These are phyloP conservation scores for Ophiostoma australiae DNA, from an alignment of 2,329 filamentous ascomycete genomes.

Conservation along the genomic window DNA sequence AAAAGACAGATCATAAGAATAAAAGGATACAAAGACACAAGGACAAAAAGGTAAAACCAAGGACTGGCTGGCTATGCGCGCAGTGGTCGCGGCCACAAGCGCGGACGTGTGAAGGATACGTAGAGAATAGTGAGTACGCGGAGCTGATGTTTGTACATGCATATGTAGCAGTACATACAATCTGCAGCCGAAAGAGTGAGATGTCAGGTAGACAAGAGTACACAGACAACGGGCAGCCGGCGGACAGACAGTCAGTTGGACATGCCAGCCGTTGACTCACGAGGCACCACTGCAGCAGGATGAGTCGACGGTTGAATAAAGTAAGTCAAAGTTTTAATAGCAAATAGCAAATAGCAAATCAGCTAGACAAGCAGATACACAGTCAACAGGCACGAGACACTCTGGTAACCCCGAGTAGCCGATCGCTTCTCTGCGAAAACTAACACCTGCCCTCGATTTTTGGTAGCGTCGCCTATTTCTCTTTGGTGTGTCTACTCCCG, in stretches of 20 bases:
- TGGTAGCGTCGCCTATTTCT: background rate
- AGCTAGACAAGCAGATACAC: background rate
- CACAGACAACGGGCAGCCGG: no score
- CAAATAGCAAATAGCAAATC: background rate
- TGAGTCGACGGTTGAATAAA: background rate
- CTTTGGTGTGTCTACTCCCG: background rate
- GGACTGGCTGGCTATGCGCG: slow-evolving; percentile 7
- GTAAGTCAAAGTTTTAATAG: background rate
- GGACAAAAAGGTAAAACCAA: background rate
- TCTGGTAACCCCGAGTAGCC: background rate
- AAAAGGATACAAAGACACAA: background rate
- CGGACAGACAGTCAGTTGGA: background rate
- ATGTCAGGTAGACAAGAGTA: background rate
- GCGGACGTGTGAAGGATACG: background rate
- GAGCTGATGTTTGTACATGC: background rate
- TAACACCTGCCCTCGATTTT: background rate
- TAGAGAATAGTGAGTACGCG: background rate
- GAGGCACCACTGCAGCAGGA: background rate
- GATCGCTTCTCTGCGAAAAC: background rate
- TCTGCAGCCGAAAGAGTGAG: background rate
- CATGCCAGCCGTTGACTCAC: background rate
- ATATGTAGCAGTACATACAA: background rate
- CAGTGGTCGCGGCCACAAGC: slow-evolving; percentile 9
- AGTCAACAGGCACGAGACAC: background rate
- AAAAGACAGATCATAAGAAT: background rate